Evolutionary conservation across 2,329 filamentous ascomycete genomes (phyloP).

Genomic region (Clathrospora elynae): DNA sequence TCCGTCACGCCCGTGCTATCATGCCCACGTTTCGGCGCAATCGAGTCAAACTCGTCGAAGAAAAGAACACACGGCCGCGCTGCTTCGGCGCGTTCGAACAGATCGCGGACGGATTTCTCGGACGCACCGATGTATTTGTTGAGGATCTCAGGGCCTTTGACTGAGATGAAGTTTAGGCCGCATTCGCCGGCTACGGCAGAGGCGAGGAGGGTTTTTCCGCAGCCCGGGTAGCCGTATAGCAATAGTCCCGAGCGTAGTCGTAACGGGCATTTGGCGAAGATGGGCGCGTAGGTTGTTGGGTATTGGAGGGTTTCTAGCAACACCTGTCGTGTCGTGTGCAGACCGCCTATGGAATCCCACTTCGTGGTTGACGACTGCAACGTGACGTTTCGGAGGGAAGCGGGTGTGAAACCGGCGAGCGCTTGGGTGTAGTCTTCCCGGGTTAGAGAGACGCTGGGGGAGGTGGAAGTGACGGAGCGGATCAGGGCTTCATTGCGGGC

Average conservation of each 20-base stretch:
- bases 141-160: slow-evolving; percentile 96
- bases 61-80: slow-evolving; percentile 94
- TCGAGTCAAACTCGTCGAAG: slow-evolving; percentile 98
- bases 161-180: slow-evolving; percentile 96
- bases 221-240: slow-evolving; percentile 93
- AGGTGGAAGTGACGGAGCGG: slow-evolving; percentile 66
- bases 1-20: slow-evolving; percentile 99
- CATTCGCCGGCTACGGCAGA: slow-evolving; percentile 98
- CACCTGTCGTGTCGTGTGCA: slow-evolving; percentile 84
- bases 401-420: slow-evolving; percentile 89
- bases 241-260: slow-evolving; percentile 91
- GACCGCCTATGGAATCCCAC: slow-evolving; percentile 88
- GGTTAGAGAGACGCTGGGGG: slow-evolving; percentile 63
- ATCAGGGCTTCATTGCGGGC: slow-evolving; percentile 93
- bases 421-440: slow-evolving; percentile 81
- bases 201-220: slow-evolving; percentile 93
- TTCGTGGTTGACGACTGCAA: slow-evolving; percentile 91
- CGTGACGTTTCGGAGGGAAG: slow-evolving; percentile 91
- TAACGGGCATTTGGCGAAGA: slow-evolving; percentile 93
- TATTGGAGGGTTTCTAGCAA: slow-evolving; percentile 95
- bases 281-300: slow-evolving; percentile 95
- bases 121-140: slow-evolving; percentile 99
- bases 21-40: slow-evolving; percentile 94
- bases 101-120: slow-evolving; percentile 92
- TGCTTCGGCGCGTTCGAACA: slow-evolving; percentile 90